Evolutionary conservation across 1,139 yeast genomes (phyloP).

Genomic region (Blastobotrys indianensis): DNA sequence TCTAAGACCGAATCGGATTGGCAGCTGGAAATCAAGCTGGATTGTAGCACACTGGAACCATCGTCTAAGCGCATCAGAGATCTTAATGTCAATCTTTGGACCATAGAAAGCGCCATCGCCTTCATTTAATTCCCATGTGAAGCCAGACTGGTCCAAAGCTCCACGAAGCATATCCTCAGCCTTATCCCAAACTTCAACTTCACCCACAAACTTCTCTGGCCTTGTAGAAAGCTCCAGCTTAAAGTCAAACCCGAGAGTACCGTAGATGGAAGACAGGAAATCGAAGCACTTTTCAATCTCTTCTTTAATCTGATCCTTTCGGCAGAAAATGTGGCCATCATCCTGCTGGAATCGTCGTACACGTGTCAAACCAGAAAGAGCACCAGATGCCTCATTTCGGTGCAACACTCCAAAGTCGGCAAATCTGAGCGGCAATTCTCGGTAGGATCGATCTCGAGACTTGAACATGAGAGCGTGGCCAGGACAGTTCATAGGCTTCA

Average conservation of each 20-base stretch:
- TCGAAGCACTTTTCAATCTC: conserved; percentile 80
- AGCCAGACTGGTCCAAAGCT: conserved; percentile 72
- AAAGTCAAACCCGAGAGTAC: conserved; percentile 81
- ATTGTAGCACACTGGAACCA: conserved; percentile 98
- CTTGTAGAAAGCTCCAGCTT: conserved; percentile 89
- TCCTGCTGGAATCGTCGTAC: conserved; percentile 98
- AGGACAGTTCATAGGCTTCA: conserved; percentile 98
- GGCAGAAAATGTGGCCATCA: conserved; percentile 96
- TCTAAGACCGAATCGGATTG: conserved; percentile 82
- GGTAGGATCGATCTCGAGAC: conserved; percentile 81
- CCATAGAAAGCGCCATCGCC: conserved; percentile 99
- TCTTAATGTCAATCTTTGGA: conserved; percentile 93
- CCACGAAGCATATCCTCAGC: conserved; percentile 76
- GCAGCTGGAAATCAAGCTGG: conserved; percentile 96
- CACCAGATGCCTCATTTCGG: conserved; percentile 94
- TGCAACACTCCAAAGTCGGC: conserved; percentile 95
- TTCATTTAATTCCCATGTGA: conserved; percentile 83
- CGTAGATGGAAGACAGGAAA: conserved; percentile 72
- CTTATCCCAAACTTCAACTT: conserved; percentile 74
- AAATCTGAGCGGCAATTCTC: conserved; percentile 93
- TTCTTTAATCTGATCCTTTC: conserved; percentile 73
- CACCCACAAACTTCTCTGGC: conserved; percentile 90
- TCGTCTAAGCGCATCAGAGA: conserved; percentile 85
- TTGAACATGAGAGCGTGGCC: conserved; percentile 92
- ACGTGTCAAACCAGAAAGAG: conserved; percentile 81